Evolutionary conservation across 345 rosid species (phyloP).

Genomic region (Carallia brachiata): DNA sequence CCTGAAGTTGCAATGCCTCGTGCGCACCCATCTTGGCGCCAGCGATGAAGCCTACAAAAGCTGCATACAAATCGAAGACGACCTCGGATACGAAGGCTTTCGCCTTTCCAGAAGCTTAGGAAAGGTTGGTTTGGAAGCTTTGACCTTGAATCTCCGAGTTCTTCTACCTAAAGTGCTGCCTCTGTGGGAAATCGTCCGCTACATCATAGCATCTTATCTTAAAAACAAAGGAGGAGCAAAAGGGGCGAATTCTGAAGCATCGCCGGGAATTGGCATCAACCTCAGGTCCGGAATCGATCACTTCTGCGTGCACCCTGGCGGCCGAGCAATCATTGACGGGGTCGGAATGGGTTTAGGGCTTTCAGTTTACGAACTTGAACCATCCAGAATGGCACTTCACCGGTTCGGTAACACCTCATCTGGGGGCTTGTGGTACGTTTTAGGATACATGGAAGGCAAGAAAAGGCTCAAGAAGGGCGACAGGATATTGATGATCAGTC

Average conservation of each 20-base stretch:
- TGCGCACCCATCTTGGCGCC: conserved; percentile 37
- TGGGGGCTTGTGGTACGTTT: conserved; percentile 29
- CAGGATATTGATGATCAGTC: conserved; percentile 25
- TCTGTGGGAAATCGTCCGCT: conserved; percentile 26
- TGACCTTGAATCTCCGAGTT: conserved; percentile 16
- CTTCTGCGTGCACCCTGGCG: conserved; percentile 33
- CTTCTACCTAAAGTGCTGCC: conserved; percentile 46
- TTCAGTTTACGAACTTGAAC: conserved; percentile 21
- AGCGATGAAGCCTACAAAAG: conserved; percentile 24
- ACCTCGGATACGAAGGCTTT: conserved; percentile 25
- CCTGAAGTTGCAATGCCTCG: conserved; percentile 22
- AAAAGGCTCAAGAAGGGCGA: conserved; percentile 30
- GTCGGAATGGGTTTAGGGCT: conserved; percentile 23
- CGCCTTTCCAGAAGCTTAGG: conserved; percentile 19
- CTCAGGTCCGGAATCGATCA: conserved; percentile 28
- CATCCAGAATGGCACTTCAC: conserved; percentile 37
- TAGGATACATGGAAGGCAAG: conserved; percentile 38
- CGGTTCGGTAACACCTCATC: conserved; percentile 35
- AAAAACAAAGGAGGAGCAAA: conserved; percentile 10
- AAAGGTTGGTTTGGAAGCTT: conserved; percentile 23
- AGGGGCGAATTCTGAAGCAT: conserved; percentile 30
- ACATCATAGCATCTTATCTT: not conserved
- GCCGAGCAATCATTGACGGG: conserved; percentile 29
- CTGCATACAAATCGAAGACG: conserved; percentile 30
- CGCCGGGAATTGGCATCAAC: conserved; percentile 32